Evolutionary conservation across 2,329 filamentous ascomycete genomes (phyloP), one percentile per base, ranked within the genome.

Genomic region (Harringtonia aguacate): DNA sequence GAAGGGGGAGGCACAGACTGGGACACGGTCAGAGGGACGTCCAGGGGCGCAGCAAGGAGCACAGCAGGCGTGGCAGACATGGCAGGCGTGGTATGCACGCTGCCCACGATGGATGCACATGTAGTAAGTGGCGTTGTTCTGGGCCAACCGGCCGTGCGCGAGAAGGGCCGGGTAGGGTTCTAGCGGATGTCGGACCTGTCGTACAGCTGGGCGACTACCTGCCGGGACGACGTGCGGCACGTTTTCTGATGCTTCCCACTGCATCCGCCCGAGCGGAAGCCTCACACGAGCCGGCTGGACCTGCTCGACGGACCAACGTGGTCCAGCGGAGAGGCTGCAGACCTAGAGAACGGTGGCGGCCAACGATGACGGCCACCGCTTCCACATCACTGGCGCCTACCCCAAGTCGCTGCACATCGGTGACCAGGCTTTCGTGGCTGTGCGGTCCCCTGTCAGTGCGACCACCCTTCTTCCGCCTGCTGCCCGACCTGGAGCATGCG

Each of bases 191-290:
- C 70, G 0, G 75, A 72, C 44, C 71, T 77, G 68, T 70, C 68
- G 0, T 90, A 88, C 60, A 70, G 73, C 30, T 81, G 4, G 85
- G 84, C 10, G 85, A 89, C 56, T 89, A 90, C 55, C 70, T 89
- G 1, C 81, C 82, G 0, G 67, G 63, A 70, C 22, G 77, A 69
- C 4, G 74, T 88, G 2, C 68, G 70, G 8, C 70, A 81, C 10
- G 80, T n/a, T n/a, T n/a, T n/a, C n/a, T n/a, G n/a, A n/a, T n/a
- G n/a, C n/a, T n/a, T n/a, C n/a, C n/a, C n/a, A n/a, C n/a, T n/a
- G n/a, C n/a, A n/a, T n/a, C n/a, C n/a, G n/a, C n/a, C n/a, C n/a
- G n/a, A n/a, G n/a, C n/a, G n/a, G n/a, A 37, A 39, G 17, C 36
- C 29, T 8, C 47, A 42, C 20, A 45, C 45, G 3, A 47, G 42